phyloP scores from a whole-genome alignment of 768 basidiomycete species.

The Termitomyces heimii region DNA sequence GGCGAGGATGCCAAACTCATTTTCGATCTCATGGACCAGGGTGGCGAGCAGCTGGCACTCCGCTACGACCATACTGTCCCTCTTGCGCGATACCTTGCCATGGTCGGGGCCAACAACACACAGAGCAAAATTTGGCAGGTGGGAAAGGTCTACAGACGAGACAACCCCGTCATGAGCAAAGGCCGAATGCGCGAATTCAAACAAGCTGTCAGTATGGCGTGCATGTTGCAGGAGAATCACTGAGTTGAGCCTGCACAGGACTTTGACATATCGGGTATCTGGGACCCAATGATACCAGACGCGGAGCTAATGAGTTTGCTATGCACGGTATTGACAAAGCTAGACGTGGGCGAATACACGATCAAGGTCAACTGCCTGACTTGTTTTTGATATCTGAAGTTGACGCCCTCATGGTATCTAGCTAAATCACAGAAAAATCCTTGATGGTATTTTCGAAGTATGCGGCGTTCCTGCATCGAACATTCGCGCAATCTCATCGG shows the following conservation, averaged over 20 bases:
- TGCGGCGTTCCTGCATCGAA: conserved; percentile 91
- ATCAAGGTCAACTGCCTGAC: conserved; percentile 59
- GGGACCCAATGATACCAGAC: conserved; percentile 98
- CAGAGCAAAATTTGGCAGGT: conserved; percentile 93
- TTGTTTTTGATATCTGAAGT: background rate
- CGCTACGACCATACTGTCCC: conserved; percentile 98
- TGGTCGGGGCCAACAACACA: conserved; percentile 76
- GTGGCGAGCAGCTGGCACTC: conserved; percentile 91
- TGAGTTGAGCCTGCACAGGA: conserved; percentile 46
- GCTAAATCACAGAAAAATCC: conserved; percentile 94
- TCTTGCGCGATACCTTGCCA: conserved; percentile 91
- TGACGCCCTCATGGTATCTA: conserved; percentile 21
- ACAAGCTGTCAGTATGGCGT: conserved; percentile 67
- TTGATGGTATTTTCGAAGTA: conserved; percentile 95
- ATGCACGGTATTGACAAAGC: conserved; percentile 71
- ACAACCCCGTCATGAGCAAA: conserved; percentile 96
- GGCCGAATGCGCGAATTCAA: conserved; percentile 98
- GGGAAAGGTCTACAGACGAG: conserved; percentile 96
- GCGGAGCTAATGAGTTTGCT: conserved; percentile 82
- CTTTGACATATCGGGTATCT: conserved; percentile 87
- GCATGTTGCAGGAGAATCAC: background rate
- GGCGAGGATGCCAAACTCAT: conserved; percentile 98
- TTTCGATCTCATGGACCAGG: conserved; percentile 96
- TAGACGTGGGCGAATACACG: conserved; percentile 93
- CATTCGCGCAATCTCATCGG: conserved; percentile 88